A percentile compares a stretch with the other conserved stretches of the same genome.
These are phyloP conservation scores for Ustilago xerochloae DNA, from an alignment of 1,284 basidiomycete genomes.

Conservation along the genomic window DNA sequence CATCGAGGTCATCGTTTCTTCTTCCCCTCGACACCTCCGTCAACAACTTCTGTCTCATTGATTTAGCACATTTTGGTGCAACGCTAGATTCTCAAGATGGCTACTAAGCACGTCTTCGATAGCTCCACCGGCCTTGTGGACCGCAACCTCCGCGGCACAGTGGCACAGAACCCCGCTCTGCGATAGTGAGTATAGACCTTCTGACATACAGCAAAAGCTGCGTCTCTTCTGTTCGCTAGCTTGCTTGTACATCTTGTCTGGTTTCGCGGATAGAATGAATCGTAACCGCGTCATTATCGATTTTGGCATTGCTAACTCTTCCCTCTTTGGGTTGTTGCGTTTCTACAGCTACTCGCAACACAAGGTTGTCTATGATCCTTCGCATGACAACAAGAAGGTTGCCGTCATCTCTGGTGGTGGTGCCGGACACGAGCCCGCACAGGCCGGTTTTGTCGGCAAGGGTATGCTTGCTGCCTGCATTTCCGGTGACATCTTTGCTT, in stretches of 20 bases:
- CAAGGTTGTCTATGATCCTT: slow-evolving; percentile 65
- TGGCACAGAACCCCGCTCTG: slow-evolving; percentile 63
- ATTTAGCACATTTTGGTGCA: not conserved
- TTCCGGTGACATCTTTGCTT: slow-evolving; percentile 72
- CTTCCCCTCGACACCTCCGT: not conserved
- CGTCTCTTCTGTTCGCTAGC: too few relatives aligned
- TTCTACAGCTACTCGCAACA: slow-evolving; percentile 55
- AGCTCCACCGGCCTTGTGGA: slow-evolving; percentile 64
- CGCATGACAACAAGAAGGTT: slow-evolving; percentile 69
- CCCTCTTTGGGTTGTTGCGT: not conserved
- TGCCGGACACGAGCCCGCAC: slow-evolving; percentile 70
- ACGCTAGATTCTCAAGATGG: slow-evolving; percentile 45
- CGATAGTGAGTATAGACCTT: slow-evolving; percentile 52
- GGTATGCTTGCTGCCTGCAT: slow-evolving; percentile 70
- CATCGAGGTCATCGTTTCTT: not conserved
- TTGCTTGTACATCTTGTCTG: too few relatives aligned
- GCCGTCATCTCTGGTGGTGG: slow-evolving; percentile 71
- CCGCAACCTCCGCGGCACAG: slow-evolving; percentile 61
- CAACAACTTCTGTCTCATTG: not conserved
- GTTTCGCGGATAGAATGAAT: too few relatives aligned
- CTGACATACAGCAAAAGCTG: not conserved
- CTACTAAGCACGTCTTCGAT: slow-evolving; percentile 67
- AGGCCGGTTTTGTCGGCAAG: slow-evolving; percentile 68
- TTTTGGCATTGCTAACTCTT: not conserved
- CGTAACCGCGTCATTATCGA: too few relatives aligned